Evolutionary conservation across 257 asterid genomes (phyloP), one percentile per base, ranked within the genome.

Genomic region (Plectranthus barbatus): DNA sequence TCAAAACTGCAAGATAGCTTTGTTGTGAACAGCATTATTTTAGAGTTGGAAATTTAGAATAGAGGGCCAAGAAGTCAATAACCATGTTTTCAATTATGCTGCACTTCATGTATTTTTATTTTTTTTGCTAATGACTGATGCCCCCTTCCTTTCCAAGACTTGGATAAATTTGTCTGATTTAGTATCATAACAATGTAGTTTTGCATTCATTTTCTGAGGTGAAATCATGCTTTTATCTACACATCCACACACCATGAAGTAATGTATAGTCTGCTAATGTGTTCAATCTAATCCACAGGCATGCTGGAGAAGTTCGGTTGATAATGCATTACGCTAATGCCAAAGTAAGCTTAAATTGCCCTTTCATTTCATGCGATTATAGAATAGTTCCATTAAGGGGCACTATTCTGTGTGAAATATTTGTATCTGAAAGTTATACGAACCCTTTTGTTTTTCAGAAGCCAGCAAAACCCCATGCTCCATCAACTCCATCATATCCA

Each of bases 301-400:
- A 84, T 74, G 94, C 95, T 2, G 99, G 99, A 52, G 95, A 90
- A 80, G 81, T 93, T 57, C 84, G 93, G 55, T 56, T 93, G 66
- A 90, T 93, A 72, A 75, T 93, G 93, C 94, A 90, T 80, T 85
- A 79, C 75, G 66, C 94, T 23, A 80, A 80, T 62, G 88, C 90
- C 74, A 74, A 62, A 56, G 96, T 83, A 78, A 83, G 89, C 68
- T 5, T 13, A 44, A 18, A 70, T 10, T 10, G 5, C 29, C 46
- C 52, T 57, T 44, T 41, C 54, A 14, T 10, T 39, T 72, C 7
- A 17, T 59, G 10, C 21, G 17, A 14, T 52, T 40, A 15, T 53
- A 36, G 24, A 39, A 24, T 11, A 40, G 50, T 6, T 34, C 31
- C 20, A 18, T 37, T 55, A n/a, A n/a, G n/a, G n/a, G n/a, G n/a